Evolutionary conservation across 805 yeast species (phyloP).

Genomic region (Yamadazyma insecticola): DNA sequence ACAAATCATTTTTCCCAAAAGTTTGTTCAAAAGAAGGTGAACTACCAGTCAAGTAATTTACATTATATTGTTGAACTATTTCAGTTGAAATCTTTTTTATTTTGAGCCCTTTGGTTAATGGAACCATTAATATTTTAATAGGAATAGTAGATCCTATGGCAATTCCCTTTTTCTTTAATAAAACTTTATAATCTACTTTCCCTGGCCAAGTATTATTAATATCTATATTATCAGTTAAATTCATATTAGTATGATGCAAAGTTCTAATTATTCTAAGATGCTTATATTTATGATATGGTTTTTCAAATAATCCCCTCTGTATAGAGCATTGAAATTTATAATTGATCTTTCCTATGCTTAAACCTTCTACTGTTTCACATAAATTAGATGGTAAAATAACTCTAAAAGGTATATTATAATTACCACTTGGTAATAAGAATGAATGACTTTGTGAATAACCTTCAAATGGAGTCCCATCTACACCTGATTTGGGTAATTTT

Average conservation of each 20-base stretch:
- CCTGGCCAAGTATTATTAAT: constrained; percentile 50
- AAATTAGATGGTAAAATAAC: constrained; percentile 41
- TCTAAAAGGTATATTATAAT: constrained; percentile 47
- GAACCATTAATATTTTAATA: constrained; percentile 40
- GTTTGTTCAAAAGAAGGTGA: constrained; percentile 39
- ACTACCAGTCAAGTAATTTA: constrained; percentile 27
- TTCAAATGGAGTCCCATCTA: constrained; percentile 44
- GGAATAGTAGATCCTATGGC: constrained; percentile 45
- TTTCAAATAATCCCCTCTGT: constrained; percentile 40
- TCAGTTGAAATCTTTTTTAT: constrained; percentile 20
- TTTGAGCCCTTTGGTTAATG: constrained; percentile 42
- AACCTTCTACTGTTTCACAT: constrained; percentile 50
- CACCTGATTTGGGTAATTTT: constrained; percentile 29
- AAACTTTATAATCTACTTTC: constrained; percentile 47
- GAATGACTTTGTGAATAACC: constrained; percentile 22
- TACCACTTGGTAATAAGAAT: constrained; percentile 46
- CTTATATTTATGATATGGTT: constrained; percentile 26
- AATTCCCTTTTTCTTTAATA: constrained; percentile 38
- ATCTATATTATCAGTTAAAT: constrained; percentile 39
- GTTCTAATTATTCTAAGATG: constrained; percentile 43
- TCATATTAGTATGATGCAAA: constrained; percentile 34
- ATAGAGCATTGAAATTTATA: constrained; percentile 41
- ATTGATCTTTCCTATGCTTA: constrained; percentile 36
- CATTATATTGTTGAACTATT: constrained; percentile 28
- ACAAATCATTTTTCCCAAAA: constrained; percentile 20